Conservation (phyloP, 2,329 filamentous ascomycete genomes). For the Madurella mycetomatis region DNA sequence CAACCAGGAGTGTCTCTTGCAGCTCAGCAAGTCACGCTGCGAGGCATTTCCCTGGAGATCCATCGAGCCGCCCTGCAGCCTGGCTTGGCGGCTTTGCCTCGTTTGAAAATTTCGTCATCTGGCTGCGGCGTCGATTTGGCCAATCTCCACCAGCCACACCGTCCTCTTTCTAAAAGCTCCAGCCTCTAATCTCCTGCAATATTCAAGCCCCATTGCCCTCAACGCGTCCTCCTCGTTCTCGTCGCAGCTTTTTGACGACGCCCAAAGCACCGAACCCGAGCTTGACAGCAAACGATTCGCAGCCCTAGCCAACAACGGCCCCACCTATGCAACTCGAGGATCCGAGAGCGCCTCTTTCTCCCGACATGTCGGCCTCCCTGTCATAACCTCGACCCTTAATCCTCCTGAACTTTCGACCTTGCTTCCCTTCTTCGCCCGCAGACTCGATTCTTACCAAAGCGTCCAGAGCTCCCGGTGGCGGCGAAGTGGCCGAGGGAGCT, state of each 20-base stretch:
- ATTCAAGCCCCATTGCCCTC: constrained; percentile 7
- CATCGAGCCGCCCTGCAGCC: constrained; percentile 1
- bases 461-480: no score
- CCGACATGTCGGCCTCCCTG: constrained; percentile 21
- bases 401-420: background rate
- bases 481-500: no score
- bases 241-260: background rate
- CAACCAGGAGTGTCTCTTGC: background rate
- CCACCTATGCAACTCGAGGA: constrained; percentile 18
- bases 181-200: constrained; percentile 4
- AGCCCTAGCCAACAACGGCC: constrained; percentile 1
- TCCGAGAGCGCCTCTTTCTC: constrained; percentile 9
- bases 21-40: background rate
- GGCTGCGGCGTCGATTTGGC: constrained; percentile 7
- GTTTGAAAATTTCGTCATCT: constrained; percentile 19
- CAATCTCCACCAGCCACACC: constrained; percentile 19
- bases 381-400: constrained; percentile 11
- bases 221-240: background rate
- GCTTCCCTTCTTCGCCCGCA: no score
- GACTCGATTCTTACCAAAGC: no score
- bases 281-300: background rate
- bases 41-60: background rate
- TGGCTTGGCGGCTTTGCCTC: constrained; percentile 19
- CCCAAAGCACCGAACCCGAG: constrained; percentile 1
- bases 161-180: constrained; percentile 15